These are phyloP conservation scores for Xylaria sp. DNA, from an alignment of 2,329 filamentous ascomycete species.

Conservation along the genomic window DNA sequence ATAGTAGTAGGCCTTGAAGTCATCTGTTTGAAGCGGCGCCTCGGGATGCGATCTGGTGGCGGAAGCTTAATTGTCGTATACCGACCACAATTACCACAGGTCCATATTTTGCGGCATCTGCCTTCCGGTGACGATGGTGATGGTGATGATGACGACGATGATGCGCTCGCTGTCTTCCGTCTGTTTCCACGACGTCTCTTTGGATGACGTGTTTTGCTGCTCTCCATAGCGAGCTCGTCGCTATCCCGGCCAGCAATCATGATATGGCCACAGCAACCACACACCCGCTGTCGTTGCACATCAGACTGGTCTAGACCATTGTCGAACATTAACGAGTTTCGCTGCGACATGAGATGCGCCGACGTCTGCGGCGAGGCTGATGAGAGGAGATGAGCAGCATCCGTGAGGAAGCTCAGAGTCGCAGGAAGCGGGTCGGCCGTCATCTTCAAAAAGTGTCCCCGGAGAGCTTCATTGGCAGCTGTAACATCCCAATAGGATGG, in stretches of 20 bases:
- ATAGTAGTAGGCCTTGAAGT: slow-evolving; percentile 36
- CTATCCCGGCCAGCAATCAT: slow-evolving; percentile 64
- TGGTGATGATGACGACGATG: not conserved
- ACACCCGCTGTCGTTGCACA: slow-evolving; percentile 65
- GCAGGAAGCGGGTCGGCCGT: slow-evolving; percentile 43
- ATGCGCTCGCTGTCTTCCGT: slow-evolving; percentile 3
- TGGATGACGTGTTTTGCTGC: slow-evolving; percentile 61
- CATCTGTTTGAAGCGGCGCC: slow-evolving; percentile 44
- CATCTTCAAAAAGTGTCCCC: slow-evolving; percentile 28
- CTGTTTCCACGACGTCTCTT: slow-evolving; percentile 21
- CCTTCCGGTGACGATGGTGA: not conserved
- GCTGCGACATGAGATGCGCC: slow-evolving; percentile 67
- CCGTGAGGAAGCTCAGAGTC: slow-evolving; percentile 60
- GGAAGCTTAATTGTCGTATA: slow-evolving; percentile 57
- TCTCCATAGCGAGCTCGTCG: slow-evolving; percentile 55
- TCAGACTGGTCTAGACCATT: slow-evolving; percentile 59
- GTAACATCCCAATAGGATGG: not conserved
- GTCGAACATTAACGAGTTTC: slow-evolving; percentile 61
- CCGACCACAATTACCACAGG: slow-evolving; percentile 59
- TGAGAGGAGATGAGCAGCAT: slow-evolving; percentile 69
- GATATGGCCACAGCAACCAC: slow-evolving; percentile 70
- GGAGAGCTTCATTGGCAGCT: not conserved
- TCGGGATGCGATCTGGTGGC: slow-evolving; percentile 49
- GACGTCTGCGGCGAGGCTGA: slow-evolving; percentile 65
- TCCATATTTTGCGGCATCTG: slow-evolving; percentile 53